Evolutionary conservation across 129 eudicot genomes (phyloP), one percentile per base, ranked within the genome.

Genomic region (Centella asiatica): DNA sequence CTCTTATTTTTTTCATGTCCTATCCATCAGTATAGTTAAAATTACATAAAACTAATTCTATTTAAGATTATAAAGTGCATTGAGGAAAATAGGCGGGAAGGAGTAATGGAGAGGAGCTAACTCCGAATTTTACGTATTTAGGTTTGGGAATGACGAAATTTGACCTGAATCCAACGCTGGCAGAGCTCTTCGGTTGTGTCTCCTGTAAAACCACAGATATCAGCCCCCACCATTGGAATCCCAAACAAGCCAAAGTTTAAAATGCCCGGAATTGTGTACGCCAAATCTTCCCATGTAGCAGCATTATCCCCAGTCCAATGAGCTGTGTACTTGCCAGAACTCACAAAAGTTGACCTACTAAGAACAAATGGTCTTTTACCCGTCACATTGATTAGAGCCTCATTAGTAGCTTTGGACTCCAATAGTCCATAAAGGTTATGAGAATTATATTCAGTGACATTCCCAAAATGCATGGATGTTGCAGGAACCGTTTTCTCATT

Each of bases 221-320:
- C 99, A 1, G 96, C 77, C 44, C 99, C 99, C 24, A 87, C 96
- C 99, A 92, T 92, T 0, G 99, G 99, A 10, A 92, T 69, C 8
- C 99, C 99, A 33, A 92, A 92, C n/a, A 92, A 73, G 14, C 99
- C 99, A 28, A 92, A 92, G 25, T 92, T 87, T 47, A 92, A 69
- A 76, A 92, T 82, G 19, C 96, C 84, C 2, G 95, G 84, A 57
- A 92, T 82, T 6, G 96, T 81, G 40, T 84, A 87, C 69, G 62
- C 78, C 66, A 92, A 71, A 77, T 92, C 84, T 19, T 87, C 74
- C 95, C 94, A 92, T 3, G 96, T 92, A n/a, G 86, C 99, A 50
- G 84, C 75, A 54, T 92, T 92, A 62, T 92, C 99, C 44, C 99
- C 99, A 1, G 96, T 92, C 99, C 99, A 92, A 69, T 92, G 99